Percentiles rank a stretch among this genome's conserved stretches.
Evolutionary conservation across 2,329 filamentous ascomycete species (phyloP).

Genomic region (Gyromitra esculenta): DNA sequence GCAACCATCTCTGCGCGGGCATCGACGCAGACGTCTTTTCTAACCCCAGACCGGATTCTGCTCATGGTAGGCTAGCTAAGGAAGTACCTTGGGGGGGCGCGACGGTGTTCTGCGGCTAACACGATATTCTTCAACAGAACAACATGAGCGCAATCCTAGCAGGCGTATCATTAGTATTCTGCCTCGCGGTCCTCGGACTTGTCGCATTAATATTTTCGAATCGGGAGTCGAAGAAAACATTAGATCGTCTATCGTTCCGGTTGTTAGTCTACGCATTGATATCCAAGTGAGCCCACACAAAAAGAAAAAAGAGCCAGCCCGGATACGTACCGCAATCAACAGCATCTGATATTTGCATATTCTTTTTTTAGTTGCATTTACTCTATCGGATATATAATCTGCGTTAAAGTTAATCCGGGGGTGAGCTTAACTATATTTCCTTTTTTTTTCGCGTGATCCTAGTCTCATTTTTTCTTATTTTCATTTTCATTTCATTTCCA

Average conservation of each 20-base stretch:
- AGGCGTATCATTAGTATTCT: conserved; percentile 51
- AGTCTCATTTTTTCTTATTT: conserved; percentile 35
- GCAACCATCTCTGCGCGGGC: conserved; percentile 15
- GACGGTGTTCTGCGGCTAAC: neutral
- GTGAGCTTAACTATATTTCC: conserved; percentile 27
- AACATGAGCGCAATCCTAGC: conserved; percentile 56
- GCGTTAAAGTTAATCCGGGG: conserved; percentile 55
- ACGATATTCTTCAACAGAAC: conserved; percentile 44
- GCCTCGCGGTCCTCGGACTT: conserved; percentile 50
- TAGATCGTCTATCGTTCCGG: conserved; percentile 56
- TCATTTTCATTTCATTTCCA: conserved; percentile 32
- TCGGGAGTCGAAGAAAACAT: conserved; percentile 45
- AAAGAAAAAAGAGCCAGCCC: neutral
- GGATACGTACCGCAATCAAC: too few species aligned
- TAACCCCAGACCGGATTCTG: conserved; percentile 39
- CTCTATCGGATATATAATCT: conserved; percentile 56
- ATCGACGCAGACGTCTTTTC: conserved; percentile 37
- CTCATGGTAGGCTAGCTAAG: conserved; percentile 32
- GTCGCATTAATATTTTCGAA: conserved; percentile 51
- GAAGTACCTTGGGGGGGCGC: neutral
- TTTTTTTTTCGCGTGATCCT: conserved; percentile 31
- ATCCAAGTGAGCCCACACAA: conserved; percentile 51
- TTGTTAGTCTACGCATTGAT: conserved; percentile 55
- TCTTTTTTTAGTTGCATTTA: conserved; percentile 53
- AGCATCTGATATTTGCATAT: neutral